phyloP scores from a whole-genome alignment of 2,329 filamentous ascomycete genomes.

The Phaeomoniella chlamydospora region DNA sequence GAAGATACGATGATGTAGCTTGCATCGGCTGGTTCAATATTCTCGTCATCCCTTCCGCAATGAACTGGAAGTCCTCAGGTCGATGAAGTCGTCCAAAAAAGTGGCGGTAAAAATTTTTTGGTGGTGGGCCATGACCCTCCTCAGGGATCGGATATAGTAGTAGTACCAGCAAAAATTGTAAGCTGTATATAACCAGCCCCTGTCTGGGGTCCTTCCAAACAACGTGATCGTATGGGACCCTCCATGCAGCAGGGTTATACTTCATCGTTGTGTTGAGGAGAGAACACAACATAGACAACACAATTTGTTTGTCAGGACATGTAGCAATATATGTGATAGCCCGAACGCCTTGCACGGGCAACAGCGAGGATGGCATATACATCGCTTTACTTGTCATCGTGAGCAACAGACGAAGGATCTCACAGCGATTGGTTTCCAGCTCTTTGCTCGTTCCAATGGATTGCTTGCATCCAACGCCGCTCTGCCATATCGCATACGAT shows the following conservation, averaged over 20 bases:
- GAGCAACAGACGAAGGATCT: constrained; percentile 73
- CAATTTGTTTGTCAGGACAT: constrained; percentile 78
- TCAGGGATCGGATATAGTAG: constrained; percentile 83
- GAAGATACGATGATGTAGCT: constrained; percentile 75
- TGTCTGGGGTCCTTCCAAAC: constrained; percentile 86
- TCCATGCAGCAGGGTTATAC: constrained; percentile 89
- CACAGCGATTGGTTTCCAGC: constrained; percentile 81
- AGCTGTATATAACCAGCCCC: constrained; percentile 75
- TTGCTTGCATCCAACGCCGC: constrained; percentile 87
- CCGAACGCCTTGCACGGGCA: constrained; percentile 71
- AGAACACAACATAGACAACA: constrained; percentile 81
- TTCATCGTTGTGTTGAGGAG: constrained; percentile 89
- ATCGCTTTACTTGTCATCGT: constrained; percentile 82
- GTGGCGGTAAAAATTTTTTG: constrained; percentile 88
- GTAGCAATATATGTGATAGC: constrained; percentile 81
- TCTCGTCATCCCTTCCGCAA: constrained; percentile 85
- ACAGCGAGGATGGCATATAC: constrained; percentile 68
- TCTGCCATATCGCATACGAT: constrained; percentile 93
- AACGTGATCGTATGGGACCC: constrained; percentile 83
- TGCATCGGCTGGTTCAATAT: constrained; percentile 71
- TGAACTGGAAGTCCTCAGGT: constrained; percentile 93
- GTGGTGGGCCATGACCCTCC: constrained; percentile 43
- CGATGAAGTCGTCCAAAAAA: constrained; percentile 82
- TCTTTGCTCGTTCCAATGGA: constrained; percentile 80
- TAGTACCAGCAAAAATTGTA: constrained; percentile 78